Evolutionary conservation across 1,139 yeast species (phyloP), one percentile per base, ranked within the genome.

Genomic region (Zygoascus sp.): DNA sequence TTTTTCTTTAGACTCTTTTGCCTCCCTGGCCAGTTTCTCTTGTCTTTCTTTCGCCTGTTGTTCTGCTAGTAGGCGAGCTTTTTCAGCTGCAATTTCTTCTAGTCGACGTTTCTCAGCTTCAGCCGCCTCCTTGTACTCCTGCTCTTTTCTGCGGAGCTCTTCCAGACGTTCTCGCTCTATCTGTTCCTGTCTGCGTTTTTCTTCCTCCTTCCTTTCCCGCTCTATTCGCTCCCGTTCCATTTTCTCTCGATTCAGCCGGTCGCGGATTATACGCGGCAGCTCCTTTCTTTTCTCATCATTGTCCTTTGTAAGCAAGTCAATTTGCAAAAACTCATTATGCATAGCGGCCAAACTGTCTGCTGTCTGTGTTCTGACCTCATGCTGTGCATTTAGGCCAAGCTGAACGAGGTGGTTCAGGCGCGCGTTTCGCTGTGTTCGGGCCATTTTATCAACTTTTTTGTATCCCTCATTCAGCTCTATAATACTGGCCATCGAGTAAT

Each of bases 21-120:
- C n/a, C 19, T 39, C 58, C 47, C 57, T 61, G 45, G 47, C 48
- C 52, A 52, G 44, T 50, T 42, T 57, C 58, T 50, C 53, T 52
- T 45, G 50, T 34, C 48, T 54, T 46, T 45, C 52, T 47, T 50
- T 49, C 56, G 51, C 58, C 53, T 45, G 53, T 51, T 45, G 53
- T 55, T 50, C 52, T 52, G 48, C 45, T 32, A 44, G 53, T 25
- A 25, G 59, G 41, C 52, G 53, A 45, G 54, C 55, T 13, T 45
- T 43, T 41, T 50, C 49, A 28, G 52, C 54, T 42, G 52, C 55
- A 16, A 48, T 53, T 48, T 49, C 54, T 47, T 47, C 46, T 34
- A 38, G 42, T 47, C 49, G 46, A 46, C 48, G 38, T 45, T 46
- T 42, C 38, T 37, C 34, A 4, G 11, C 23, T 35, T 44, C 43